Evolutionary conservation across 352 stramenopile species (phyloP), one percentile per base, ranked within the genome.

Genomic region (Globisporangium barbulae): DNA sequence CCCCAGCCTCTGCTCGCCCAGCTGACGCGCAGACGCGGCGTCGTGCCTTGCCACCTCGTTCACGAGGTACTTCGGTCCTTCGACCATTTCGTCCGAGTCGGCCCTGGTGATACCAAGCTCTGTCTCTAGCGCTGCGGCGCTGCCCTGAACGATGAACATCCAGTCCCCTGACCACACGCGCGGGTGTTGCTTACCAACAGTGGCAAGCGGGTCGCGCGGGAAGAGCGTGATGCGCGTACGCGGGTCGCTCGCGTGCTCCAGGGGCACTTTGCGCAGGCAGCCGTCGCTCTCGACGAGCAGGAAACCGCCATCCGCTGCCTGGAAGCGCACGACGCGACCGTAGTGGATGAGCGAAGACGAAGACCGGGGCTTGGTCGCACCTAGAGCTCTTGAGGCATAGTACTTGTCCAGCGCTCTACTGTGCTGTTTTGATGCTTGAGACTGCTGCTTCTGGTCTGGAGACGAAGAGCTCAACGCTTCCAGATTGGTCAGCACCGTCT

Each of bases 201-300:
- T 65, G 0, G 35, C 33, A 1, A 75, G 53, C 4, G 74, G 66
- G 42, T 80, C 64, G 12, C 65, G 69, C 17, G 68, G 64, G 25
- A 86, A 83, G 21, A 83, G 54, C 6, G 67, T 80, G 19, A 86
- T 37, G n/a, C 73, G 22, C 13, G 77, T 80, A 0, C 73, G 63
- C 1, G 72, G 65, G 39, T 86, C 75, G 10, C 68, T 57, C 7
- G 19, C 52, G 48, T 67, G 58, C 8, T 63, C 47, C 2, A 54
- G 13, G 1, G 70, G 50, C 7, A 70, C 60, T 62, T 86, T 86
- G 21, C 68, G 63, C 25, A 83, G 7, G 1, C 53, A 68, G 2
- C 77, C 74, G 35, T 78, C 67, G 2, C 49, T 57, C 28, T 83
- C 77, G 10, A 86, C 25, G 9, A 76, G 65, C 6, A 86, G 62